Base-by-base conservation (phyloP, 768 basidiomycete genomes). In the Tricholoma furcatifolium region DNA sequence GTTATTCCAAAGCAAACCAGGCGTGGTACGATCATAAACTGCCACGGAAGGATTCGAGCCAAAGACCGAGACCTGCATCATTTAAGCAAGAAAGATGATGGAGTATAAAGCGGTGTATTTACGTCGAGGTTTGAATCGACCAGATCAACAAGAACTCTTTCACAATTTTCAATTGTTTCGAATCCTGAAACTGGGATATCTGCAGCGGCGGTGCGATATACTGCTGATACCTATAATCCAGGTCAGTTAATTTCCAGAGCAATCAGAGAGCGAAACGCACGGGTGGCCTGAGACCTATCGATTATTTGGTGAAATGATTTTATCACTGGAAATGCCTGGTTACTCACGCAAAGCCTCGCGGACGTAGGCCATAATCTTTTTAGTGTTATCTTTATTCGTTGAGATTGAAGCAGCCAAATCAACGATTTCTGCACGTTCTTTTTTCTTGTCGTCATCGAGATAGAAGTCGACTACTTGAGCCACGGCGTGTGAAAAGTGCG, bases 401-500 rank as follows among this genome's bases (percentile, higher is more conserved):
- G n/a, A n/a, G n/a, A n/a, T 47, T n/a, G 63, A 60, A 23, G 57
- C 51, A 27, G 68, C 66, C 24, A 80, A 59, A 14, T 54, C 58
- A 1, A 75, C 67, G 27, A 85, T 72, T 31, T 77, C 70, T 20
- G 67, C 65, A 9, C 74, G 70, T 23, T 70, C 72, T 15, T 63
- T 43, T 49, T 64, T 43, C 55, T 67, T 66, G 38, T 62, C 64
- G 1, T 74, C 70, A 9, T 74, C 69, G 12, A 87, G 67, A 58
- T 82, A 88, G 66, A 81, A 85, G 60, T 86, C 72, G 45, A 89
- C 71, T 20, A 85, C 74, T 49, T 79, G 76, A 3, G 79, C 72
- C 38, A 87, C 65, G 10, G 77, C 74, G 46, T 82, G 74, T 1
- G 83, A 82, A 68, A 81, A 85, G 6, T 80, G 61, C 0, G 81